Percentiles rank a stretch among this genome's conserved stretches.
Evolutionary conservation across 73 alveolate species (phyloP).

Genomic region (Symbiodinium natans): DNA sequence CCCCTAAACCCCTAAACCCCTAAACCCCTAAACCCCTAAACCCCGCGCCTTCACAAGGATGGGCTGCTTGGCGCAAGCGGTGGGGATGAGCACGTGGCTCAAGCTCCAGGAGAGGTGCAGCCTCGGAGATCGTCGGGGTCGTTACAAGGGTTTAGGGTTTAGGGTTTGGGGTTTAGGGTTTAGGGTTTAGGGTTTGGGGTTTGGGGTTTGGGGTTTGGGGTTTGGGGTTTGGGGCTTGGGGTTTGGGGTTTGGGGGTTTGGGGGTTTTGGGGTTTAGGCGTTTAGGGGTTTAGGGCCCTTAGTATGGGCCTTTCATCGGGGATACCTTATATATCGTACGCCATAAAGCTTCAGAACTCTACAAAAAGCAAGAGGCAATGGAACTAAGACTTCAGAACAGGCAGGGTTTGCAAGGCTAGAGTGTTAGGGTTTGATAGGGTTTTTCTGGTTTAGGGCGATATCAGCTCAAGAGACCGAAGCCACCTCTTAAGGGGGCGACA

Average conservation of each 20-base stretch:
- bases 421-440: no score
- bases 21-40: neutral
- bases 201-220: no score
- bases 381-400: no score
- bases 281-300: no score
- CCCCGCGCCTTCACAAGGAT: conserved; percentile 27
- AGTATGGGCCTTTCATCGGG: no score
- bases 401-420: no score
- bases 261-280: neutral
- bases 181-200: neutral
- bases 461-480: no score
- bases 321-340: no score
- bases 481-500: no score
- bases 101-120: conserved; percentile 63
- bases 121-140: conserved; percentile 3
- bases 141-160: neutral
- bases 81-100: conserved; percentile 57
- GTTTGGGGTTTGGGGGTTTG: neutral
- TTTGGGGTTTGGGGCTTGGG: neutral
- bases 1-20: neutral
- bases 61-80: conserved; percentile 33
- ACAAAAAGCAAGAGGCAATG: no score
- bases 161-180: neutral
- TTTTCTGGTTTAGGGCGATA: no score
- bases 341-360: no score